A percentile compares a stretch with the other conserved stretches of the same genome.
phyloP scores from a whole-genome alignment of 495 filamentous ascomycete genomes.

The Neurospora africana region DNA sequence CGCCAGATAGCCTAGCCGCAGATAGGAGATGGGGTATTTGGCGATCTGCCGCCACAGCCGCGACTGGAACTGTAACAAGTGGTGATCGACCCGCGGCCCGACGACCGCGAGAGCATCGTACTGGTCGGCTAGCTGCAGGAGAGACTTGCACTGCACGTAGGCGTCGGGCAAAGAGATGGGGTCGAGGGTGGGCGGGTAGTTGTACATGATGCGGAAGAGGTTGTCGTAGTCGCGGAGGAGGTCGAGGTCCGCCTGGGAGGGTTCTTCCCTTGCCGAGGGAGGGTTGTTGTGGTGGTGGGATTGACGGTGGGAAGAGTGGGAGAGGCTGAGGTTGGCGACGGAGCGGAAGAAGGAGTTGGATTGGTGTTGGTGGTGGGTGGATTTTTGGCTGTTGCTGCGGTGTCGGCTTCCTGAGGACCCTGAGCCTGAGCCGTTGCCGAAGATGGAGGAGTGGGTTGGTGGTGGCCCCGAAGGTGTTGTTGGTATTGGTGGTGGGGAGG shows the following conservation, averaged over 20 bases:
- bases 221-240: slow-evolving; percentile 85
- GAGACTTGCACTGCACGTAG: slow-evolving; percentile 83
- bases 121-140: slow-evolving; percentile 75
- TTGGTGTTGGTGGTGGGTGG: slow-evolving; percentile 36
- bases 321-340: slow-evolving; percentile 65
- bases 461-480: neutral
- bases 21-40: slow-evolving; percentile 84
- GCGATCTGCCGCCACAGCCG: slow-evolving; percentile 88
- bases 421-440: slow-evolving; percentile 23
- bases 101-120: slow-evolving; percentile 85
- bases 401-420: slow-evolving; percentile 18
- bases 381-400: slow-evolving; percentile 17
- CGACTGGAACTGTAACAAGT: slow-evolving; percentile 80
- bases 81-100: slow-evolving; percentile 83
- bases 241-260: slow-evolving; percentile 47
- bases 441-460: slow-evolving; percentile 25
- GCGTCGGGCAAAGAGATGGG: slow-evolving; percentile 77
- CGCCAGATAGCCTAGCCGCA: slow-evolving; percentile 78
- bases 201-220: slow-evolving; percentile 87
- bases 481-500: slow-evolving; percentile 4
- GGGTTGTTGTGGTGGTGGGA: slow-evolving; percentile 11
- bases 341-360: slow-evolving; percentile 73
- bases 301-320: slow-evolving; percentile 8
- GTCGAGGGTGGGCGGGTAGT: slow-evolving; percentile 71
- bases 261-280: slow-evolving; percentile 14